phyloP scores from a whole-genome alignment of 345 rosid genomes.

The Lumnitzera racemosa region DNA sequence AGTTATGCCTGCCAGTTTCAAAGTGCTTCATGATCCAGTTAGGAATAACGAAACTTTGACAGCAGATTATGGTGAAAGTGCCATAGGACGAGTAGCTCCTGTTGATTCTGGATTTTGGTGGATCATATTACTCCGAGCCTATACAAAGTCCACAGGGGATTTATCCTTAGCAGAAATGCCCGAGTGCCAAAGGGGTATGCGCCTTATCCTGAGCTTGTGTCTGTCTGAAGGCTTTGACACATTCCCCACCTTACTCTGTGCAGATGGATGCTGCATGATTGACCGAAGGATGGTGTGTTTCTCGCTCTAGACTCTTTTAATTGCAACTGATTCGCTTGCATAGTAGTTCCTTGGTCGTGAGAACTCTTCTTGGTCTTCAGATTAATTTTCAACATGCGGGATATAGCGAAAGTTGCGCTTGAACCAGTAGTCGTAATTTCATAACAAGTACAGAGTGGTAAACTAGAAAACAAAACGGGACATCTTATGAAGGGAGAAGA shows the following conservation, averaged over 20 bases:
- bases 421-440: no score
- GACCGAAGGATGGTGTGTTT: constrained; percentile 75
- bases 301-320: background rate
- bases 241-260: constrained; percentile 74
- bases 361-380: background rate
- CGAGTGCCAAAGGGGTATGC: constrained; percentile 81
- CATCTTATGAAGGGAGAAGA: no score
- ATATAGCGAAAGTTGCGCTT: no score
- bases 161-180: constrained; percentile 56
- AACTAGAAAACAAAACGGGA: no score
- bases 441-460: no score
- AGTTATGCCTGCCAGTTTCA: constrained; percentile 87
- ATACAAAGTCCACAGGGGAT: constrained; percentile 73
- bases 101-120: constrained; percentile 94
- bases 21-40: constrained; percentile 59
- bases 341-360: no score
- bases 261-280: constrained; percentile 82
- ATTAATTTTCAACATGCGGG: no score
- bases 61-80: constrained; percentile 79
- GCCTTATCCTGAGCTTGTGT: constrained; percentile 58
- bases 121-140: constrained; percentile 81
- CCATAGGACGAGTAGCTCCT: constrained; percentile 94
- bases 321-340: background rate
- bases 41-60: constrained; percentile 50
- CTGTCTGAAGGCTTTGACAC: constrained; percentile 85